Evolutionary conservation across 2,329 filamentous ascomycete species (phyloP).

Genomic region (Curvularia spicifera): DNA sequence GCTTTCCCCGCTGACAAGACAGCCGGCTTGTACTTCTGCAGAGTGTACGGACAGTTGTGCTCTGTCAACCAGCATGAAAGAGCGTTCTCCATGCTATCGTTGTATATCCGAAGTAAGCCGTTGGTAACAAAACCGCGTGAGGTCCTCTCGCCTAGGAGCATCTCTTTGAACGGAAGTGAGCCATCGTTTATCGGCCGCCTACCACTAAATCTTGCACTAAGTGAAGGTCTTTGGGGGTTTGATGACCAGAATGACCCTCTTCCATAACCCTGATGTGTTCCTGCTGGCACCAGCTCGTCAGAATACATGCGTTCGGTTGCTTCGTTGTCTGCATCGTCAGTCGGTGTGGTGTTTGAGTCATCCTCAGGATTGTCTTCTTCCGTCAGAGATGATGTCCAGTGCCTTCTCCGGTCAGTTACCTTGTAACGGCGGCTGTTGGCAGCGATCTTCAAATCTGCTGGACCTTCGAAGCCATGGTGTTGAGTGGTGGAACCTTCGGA

Average conservation of each 20-base stretch:
- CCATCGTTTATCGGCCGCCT: constrained; percentile 1
- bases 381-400: not conserved
- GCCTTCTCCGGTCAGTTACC: not conserved
- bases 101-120: constrained; percentile 57
- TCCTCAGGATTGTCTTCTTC: not conserved
- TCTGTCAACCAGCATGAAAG: constrained; percentile 63
- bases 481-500: constrained; percentile 2
- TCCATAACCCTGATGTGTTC: not conserved
- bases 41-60: constrained; percentile 58
- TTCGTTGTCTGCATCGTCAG: constrained; percentile 1
- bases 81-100: constrained; percentile 61
- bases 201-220: not conserved
- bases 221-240: not conserved
- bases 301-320: not conserved
- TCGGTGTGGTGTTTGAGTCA: not conserved
- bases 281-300: not conserved
- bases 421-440: not conserved
- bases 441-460: not conserved
- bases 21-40: constrained; percentile 29
- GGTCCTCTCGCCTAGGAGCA: constrained; percentile 35
- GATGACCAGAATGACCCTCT: not conserved
- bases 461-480: constrained; percentile 8
- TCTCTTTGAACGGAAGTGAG: constrained; percentile 35
- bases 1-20: constrained; percentile 38
- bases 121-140: constrained; percentile 45